Conservation (phyloP, 108 stramenopile species). For the Nitzschia putrida region DNA sequence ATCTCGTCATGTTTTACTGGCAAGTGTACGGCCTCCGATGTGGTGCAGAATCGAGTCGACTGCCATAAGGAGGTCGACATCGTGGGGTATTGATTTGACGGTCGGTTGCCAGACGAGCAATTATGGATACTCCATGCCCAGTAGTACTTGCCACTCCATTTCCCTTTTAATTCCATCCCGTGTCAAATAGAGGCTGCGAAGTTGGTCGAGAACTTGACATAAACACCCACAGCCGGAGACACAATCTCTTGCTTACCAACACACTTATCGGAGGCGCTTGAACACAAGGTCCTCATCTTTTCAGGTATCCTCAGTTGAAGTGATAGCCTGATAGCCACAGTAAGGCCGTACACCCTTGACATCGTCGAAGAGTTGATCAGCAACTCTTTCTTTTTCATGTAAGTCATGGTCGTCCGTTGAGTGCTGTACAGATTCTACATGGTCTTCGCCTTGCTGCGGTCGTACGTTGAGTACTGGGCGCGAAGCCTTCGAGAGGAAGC, state of each 20-base stretch:
- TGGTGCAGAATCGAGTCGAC: no score
- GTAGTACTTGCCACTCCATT: no score
- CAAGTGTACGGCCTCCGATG: no score
- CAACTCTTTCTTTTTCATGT: no score
- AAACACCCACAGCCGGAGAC: background rate
- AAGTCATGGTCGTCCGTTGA: background rate
- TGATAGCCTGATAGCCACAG: no score
- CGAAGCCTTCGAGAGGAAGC: no score
- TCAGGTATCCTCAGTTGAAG: background rate
- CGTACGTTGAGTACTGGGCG: no score
- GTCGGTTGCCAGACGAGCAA: background rate
- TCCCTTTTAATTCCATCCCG: background rate
- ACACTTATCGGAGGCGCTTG: slow-evolving; percentile 8
- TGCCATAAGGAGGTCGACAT: no score
- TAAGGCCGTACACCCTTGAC: no score
- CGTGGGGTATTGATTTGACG: background rate
- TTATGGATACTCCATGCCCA: background rate
- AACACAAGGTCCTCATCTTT: background rate
- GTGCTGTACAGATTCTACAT: background rate
- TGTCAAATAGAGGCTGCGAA: slow-evolving; percentile 3
- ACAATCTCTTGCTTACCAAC: slow-evolving; percentile 1
- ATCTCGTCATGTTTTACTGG: no score
- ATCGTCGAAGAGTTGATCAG: no score
- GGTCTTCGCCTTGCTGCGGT: background rate
- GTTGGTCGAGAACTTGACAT: slow-evolving; percentile 1